Base-by-base conservation (phyloP, 176 grass and related monocot genomes). In the Elymus sibiricus region DNA sequence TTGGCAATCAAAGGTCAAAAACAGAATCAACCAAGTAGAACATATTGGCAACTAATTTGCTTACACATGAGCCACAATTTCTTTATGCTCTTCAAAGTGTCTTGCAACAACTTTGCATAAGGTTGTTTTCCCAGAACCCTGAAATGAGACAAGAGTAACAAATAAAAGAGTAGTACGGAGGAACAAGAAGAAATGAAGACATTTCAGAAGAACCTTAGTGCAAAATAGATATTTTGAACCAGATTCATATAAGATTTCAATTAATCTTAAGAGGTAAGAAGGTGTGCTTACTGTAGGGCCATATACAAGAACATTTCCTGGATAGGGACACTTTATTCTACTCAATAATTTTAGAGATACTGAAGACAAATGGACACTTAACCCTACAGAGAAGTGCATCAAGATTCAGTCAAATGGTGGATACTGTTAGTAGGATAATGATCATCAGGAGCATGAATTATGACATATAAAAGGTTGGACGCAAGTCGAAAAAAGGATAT, bases 121-220 rank as follows among this genome's bases (percentile, higher is more conserved):
- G 86, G 93, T 86, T 78, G 95, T 92, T 91, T 95, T 98, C 80
- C 93, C 95, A 79, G 91, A 98, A 82, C 93, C 95, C 95, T 98
- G 83, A 89, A 87, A 73, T 37, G 28, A 77, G 42, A 82, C 14
- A 86, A 78, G 73, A 82, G 59, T 47, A n/a, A 73, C 32, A 65
- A 56, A 85, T 22, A 56, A 74, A 43, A 29, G 24, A 37, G 37
- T 40, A 40, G 68, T 40, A 40, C 53, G 19, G 53, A 56, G 22
- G 6, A 58, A 58, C 21, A 82, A 7, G 17, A 76, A 81, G 15
- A 34, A 34, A 67, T 34, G 6, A 93, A 17, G 8, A 1, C 4
- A 66, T 19, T 15, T 43, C 24, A 56, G 14, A 65, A 79, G 21
- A 66, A 74, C 53, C 19, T 21, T 58, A 22, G 53, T 68, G 46